Base-by-base conservation (phyloP, 805 yeast genomes). In the Sugiyamaella chiloensis region DNA sequence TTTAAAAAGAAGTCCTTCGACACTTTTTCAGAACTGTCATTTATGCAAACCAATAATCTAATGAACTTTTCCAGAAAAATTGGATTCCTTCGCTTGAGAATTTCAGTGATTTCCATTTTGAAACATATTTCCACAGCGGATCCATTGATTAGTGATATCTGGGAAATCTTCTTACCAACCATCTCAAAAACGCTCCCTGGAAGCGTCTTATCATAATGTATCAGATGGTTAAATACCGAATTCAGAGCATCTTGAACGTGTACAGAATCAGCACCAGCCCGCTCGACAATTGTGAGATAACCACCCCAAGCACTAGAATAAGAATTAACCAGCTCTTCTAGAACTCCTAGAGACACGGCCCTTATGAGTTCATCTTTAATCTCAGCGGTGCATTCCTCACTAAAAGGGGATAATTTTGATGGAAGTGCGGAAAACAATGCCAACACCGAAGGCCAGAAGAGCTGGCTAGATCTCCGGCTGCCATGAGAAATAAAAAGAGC, bases 391-490 rank as follows among this genome's bases (percentile, higher is more conserved):
- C 24, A 7, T 8, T 36, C 23, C 16, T 26, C 21, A 14, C 48
- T 34, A 41, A 51, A 56, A 8, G 58, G 58, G 8, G 52, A 49
- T 3, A 50, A 14, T 8, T 26, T 24, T 11, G 21, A 29, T 12
- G 59, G 56, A 30, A 56, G 24, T 2, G 51, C 27, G 6, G 56
- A 48, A 11, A 56, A 20, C 24, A 56, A 29, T 5, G 53, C 53
- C 37, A 54, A 34, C 8, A 54, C 32, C 3, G 56, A 54, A 2
- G 56, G 52, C 59, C 59, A 56, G 40, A 34, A 56, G 32, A 42
- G 36, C n/a, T 37, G 32, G 17, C 52, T 43, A 14, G 47, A 39
- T 6, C 52, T 19, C 23, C 47, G 29, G 32, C 52, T 51, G 7
- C 58, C 58, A 14, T 29, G 32, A 6, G 24, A 30, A 2, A 55